Base-by-base conservation (phyloP, 1,139 yeast genomes). In the Pichia terricola region DNA sequence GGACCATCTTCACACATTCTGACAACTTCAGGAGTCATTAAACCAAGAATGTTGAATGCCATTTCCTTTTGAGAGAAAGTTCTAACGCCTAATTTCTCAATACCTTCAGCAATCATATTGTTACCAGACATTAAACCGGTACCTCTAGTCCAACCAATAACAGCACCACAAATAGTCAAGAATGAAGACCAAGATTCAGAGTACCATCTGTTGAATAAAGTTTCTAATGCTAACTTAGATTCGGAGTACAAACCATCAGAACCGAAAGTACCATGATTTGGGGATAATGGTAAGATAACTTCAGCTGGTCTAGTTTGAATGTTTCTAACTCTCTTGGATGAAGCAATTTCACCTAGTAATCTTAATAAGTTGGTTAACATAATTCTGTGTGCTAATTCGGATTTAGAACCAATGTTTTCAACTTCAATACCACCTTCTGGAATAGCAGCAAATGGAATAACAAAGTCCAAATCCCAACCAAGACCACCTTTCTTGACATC, bases 101-200 rank as follows among this genome's bases (percentile, higher is more conserved):
- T 86, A 57, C 96, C 96, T 70, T 89, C 96, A 49, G 98, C 96
- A 65, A 91, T 87, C 63, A 88, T 83, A 72, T 91, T 91, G 75
- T 91, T 91, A 58, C 83, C 96, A 61, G 89, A 76, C 98, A 91
- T 91, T 63, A 91, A 81, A 63, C 98, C 98, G 51, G 98, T 91
- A 68, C 98, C 98, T 77, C 98, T 87, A 52, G 98, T 91, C 98
- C 98, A 91, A 64, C 98, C 98, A 67, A 91, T 91, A 54, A 91
- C 78, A 44, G 97, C 96, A 74, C 98, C 98, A 68, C 97, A 89
- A 52, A 91, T 74, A 51, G 97, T 91, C 69, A 91, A 81, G 72
- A 86, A 94, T 55, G 85, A 73, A 44, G 82, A 81, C 98, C 98
- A 91, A 51, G 89, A 86, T 74, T 91, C 98, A 42, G 97, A 89